These are phyloP conservation scores for Penicillium cinerascens DNA, from an alignment of 495 filamentous ascomycete species.

Conservation along the genomic window DNA sequence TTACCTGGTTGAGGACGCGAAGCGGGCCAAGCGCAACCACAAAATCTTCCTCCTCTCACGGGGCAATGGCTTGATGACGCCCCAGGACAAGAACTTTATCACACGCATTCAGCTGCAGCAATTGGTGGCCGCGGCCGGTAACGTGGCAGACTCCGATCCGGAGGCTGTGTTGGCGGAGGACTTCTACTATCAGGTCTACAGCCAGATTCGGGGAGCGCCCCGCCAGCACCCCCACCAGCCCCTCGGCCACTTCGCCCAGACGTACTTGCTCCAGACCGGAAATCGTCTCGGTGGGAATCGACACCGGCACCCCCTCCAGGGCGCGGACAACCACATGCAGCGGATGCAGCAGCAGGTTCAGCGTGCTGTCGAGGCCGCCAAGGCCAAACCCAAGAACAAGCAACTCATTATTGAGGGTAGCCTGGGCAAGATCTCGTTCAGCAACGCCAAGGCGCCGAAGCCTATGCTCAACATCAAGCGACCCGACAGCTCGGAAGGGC, in stretches of 20 bases:
- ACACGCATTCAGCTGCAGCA: conserved; percentile 97
- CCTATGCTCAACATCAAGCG: conserved; percentile 94
- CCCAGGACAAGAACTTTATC: conserved; percentile 99
- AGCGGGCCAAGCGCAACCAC: conserved; percentile 94
- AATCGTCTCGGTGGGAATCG: conserved; percentile 64
- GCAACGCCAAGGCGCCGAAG: conserved; percentile 95
- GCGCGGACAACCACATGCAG: conserved; percentile 95
- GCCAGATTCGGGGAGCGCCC: conserved; percentile 83
- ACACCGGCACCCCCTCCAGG: conserved; percentile 61
- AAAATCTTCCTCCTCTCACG: conserved; percentile 93
- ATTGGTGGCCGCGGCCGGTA: conserved; percentile 85
- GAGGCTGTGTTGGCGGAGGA: conserved; percentile 83
- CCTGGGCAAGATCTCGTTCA: conserved; percentile 96
- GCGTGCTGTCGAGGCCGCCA: conserved; percentile 93
- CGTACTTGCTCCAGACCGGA: conserved; percentile 91
- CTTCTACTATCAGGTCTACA: conserved; percentile 98
- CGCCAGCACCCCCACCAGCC: conserved; percentile 87
- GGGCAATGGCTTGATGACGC: conserved; percentile 97
- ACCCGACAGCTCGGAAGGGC: conserved; percentile 60
- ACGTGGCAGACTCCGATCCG: conserved; percentile 71
- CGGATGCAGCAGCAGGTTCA: conserved; percentile 99
- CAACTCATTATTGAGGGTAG: conserved; percentile 98
- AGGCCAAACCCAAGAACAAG: conserved; percentile 95
- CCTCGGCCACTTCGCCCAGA: conserved; percentile 93
- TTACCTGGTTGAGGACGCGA: conserved; percentile 86